These are phyloP conservation scores for Dendrostoma leiphaemia DNA, from an alignment of 2,329 filamentous ascomycete genomes.

Conservation along the genomic window DNA sequence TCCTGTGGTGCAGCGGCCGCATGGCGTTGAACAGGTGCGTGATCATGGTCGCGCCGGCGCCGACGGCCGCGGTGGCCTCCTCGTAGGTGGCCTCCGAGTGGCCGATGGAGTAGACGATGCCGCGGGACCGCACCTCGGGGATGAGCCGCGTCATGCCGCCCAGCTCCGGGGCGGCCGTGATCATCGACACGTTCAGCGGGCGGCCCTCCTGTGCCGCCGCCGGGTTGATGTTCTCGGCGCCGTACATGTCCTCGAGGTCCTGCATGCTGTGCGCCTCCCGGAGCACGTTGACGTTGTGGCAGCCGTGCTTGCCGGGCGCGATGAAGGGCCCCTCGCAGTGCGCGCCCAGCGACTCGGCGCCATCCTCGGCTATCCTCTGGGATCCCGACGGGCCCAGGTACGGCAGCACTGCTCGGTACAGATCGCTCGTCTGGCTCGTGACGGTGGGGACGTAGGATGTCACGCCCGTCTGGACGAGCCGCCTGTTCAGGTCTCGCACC, in stretches of 20 bases:
- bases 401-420: slow-evolving; percentile 79
- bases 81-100: slow-evolving; percentile 89
- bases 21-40: slow-evolving; percentile 95
- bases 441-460: slow-evolving; percentile 83
- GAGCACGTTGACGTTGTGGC: slow-evolving; percentile 75
- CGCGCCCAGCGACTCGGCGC: slow-evolving; percentile 83
- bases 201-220: slow-evolving; percentile 31
- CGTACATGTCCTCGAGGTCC: slow-evolving; percentile 72
- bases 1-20: slow-evolving; percentile 84
- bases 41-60: slow-evolving; percentile 81
- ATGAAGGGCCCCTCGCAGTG: slow-evolving; percentile 92
- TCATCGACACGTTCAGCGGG: slow-evolving; percentile 63
- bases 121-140: slow-evolving; percentile 59
- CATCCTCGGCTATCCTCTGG: slow-evolving; percentile 59
- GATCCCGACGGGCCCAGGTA: slow-evolving; percentile 71
- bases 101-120: slow-evolving; percentile 77
- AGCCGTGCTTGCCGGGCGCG: slow-evolving; percentile 77
- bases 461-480: slow-evolving; percentile 72
- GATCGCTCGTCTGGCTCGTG: slow-evolving; percentile 73
- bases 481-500: slow-evolving; percentile 64
- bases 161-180: slow-evolving; percentile 82
- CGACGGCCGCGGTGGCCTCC: slow-evolving; percentile 68
- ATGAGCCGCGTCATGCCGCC: slow-evolving; percentile 70
- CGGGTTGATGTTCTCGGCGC: slow-evolving; percentile 60
- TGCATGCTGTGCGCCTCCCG: slow-evolving; percentile 60